A percentile compares a stretch with the other conserved stretches of the same genome.
These are phyloP conservation scores for Epichloe baconii DNA, from an alignment of 2,329 filamentous ascomycete species.

Conservation along the genomic window DNA sequence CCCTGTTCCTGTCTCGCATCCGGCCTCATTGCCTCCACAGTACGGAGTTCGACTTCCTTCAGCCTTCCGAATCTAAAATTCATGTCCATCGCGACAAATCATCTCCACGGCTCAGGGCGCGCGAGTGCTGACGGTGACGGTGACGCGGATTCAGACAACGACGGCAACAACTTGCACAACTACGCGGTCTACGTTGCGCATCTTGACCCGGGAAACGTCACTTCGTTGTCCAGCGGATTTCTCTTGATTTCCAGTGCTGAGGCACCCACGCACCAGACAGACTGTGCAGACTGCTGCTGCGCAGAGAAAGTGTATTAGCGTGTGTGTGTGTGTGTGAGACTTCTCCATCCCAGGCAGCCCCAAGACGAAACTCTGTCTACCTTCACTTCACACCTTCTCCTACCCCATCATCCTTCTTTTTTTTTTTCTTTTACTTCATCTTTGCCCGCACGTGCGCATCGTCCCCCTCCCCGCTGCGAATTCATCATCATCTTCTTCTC, in stretches of 20 bases:
- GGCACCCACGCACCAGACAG: neutral
- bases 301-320: neutral
- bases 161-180: neutral
- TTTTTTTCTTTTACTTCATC: neutral
- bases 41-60: neutral
- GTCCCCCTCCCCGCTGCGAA: neutral
- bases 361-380: slow-evolving; percentile 6
- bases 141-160: slow-evolving; percentile 6
- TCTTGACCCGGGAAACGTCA: neutral
- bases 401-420: slow-evolving; percentile 5
- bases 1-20: slow-evolving; percentile 5
- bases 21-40: slow-evolving; percentile 4
- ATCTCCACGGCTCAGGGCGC: slow-evolving; percentile 15
- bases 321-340: slow-evolving; percentile 1
- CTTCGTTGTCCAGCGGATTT: neutral
- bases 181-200: neutral
- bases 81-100: slow-evolving; percentile 13
- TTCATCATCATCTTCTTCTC: neutral
- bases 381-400: slow-evolving; percentile 6
- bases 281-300: neutral
- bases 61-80: slow-evolving; percentile 7
- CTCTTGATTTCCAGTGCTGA: slow-evolving; percentile 4
- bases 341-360: slow-evolving; percentile 8
- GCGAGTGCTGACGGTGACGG: slow-evolving; percentile 11
- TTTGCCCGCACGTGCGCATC: slow-evolving; percentile 2